Conservation (phyloP, 2,329 filamentous ascomycete species). For the Talaromyces funiculosus region DNA sequence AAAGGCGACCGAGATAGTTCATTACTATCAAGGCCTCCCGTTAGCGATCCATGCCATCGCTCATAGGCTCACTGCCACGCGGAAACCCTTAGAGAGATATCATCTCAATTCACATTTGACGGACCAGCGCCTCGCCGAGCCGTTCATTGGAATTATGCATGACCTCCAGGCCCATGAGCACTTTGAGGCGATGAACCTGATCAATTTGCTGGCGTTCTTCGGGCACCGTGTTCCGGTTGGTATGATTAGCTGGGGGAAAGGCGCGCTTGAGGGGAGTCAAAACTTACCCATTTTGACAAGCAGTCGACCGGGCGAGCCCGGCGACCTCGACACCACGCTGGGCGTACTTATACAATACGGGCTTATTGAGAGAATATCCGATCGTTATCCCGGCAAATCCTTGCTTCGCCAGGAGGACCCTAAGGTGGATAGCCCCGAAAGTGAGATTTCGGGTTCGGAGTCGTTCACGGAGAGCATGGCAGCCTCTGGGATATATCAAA, state of each 20-base stretch:
- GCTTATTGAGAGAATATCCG: constrained; percentile 38
- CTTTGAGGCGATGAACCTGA: constrained; percentile 56
- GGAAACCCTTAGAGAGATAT: constrained; percentile 58
- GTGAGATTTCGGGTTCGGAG: constrained; percentile 18
- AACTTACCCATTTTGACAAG: constrained; percentile 36
- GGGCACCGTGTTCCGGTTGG: constrained; percentile 61
- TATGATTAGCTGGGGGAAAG: constrained; percentile 54
- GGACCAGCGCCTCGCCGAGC: constrained; percentile 50
- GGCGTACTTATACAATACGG: constrained; percentile 43
- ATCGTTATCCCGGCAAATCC: constrained; percentile 23
- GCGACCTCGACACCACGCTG: constrained; percentile 43
- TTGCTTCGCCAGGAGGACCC: background rate
- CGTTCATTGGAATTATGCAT: constrained; percentile 44
- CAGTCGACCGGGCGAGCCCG: constrained; percentile 28
- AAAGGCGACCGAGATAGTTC: constrained; percentile 58
- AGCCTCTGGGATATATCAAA: constrained; percentile 27
- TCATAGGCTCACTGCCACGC: constrained; percentile 55
- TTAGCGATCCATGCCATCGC: constrained; percentile 64
- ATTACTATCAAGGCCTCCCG: constrained; percentile 59
- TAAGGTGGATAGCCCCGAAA: constrained; percentile 4
- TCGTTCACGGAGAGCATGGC: constrained; percentile 32
- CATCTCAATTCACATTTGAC: constrained; percentile 51
- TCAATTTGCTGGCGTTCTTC: constrained; percentile 61
- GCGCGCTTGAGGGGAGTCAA: constrained; percentile 24
- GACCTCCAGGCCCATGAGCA: constrained; percentile 39